phyloP scores from a whole-genome alignment of 495 filamentous ascomycete genomes.

The Trichoderma erinaceum region DNA sequence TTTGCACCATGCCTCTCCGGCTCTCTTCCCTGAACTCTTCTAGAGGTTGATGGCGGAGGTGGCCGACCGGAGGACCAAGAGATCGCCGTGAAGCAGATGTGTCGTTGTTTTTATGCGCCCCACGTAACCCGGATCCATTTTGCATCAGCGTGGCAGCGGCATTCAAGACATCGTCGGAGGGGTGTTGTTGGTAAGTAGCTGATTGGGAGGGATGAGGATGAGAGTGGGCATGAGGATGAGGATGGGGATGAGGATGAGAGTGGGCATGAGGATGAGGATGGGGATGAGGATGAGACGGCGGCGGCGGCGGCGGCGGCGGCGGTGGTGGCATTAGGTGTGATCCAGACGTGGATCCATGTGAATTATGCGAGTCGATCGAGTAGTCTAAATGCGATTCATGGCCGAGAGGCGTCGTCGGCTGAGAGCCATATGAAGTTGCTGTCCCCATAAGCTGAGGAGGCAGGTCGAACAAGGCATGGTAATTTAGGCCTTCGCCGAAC shows the following conservation, averaged over 20 bases:
- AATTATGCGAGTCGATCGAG: conserved; percentile 15
- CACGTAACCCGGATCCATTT: conserved; percentile 23
- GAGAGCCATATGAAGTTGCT: conserved; percentile 55
- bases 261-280: too few relatives aligned
- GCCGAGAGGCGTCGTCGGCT: conserved; percentile 24
- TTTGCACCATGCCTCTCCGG: not conserved
- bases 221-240: too few relatives aligned
- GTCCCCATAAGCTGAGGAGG: conserved; percentile 57
- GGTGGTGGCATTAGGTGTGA: conserved; percentile 27
- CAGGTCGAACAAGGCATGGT: conserved; percentile 42
- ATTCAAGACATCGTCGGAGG: conserved; percentile 42
- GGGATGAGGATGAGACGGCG: conserved; percentile 20
- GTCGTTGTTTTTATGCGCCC: conserved; percentile 11
- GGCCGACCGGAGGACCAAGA: conserved; percentile 13
- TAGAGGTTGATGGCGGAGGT: conserved; percentile 18
- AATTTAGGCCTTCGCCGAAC: conserved; percentile 39
- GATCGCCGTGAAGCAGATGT: not conserved
- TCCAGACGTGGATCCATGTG: conserved; percentile 23
- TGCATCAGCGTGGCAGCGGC: conserved; percentile 28
- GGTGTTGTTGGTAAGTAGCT: conserved; percentile 15
- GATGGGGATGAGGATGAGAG: too few relatives aligned
- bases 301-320: conserved; percentile 22
- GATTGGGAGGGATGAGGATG: not conserved
- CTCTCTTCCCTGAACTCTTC: conserved; percentile 18
- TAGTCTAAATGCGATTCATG: conserved; percentile 4